Evolutionary conservation across 257 asterid species (phyloP).

Genomic region (Apocynum venetum): DNA sequence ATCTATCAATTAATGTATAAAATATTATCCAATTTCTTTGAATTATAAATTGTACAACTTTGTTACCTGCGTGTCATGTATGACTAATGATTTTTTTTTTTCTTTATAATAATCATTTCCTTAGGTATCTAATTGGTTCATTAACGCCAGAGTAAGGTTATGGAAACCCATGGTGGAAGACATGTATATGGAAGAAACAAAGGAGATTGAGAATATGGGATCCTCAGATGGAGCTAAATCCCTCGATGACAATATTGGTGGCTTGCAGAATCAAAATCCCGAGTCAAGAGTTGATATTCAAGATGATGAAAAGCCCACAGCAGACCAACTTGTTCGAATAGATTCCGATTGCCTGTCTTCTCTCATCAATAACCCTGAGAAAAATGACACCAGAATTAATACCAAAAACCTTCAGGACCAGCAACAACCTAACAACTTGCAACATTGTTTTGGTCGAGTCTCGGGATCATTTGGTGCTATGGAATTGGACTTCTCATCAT

Average conservation of each 20-base stretch:
- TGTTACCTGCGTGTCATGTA: conserved; percentile 18
- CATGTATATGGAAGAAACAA: conserved; percentile 81
- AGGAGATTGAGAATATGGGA: conserved; percentile 41
- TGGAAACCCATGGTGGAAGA: conserved; percentile 99
- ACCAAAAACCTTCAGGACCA: conserved; percentile 26
- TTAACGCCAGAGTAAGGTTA: conserved; percentile 87
- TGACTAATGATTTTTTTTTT: neutral
- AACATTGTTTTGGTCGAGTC: conserved; percentile 24
- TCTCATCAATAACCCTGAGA: conserved; percentile 44
- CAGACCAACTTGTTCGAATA: conserved; percentile 47
- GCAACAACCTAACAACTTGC: conserved; percentile 12
- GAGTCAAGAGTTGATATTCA: conserved; percentile 5
- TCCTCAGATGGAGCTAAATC: conserved; percentile 19
- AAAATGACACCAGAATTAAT: conserved; percentile 21
- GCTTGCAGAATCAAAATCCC: conserved; percentile 17
- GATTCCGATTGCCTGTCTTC: conserved; percentile 84
- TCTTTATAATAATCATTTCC: neutral
- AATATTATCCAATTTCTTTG: neutral
- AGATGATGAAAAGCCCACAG: conserved; percentile 62
- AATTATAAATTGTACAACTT: conserved; percentile 2
- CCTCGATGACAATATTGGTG: conserved; percentile 14
- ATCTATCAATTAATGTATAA: conserved; percentile 16
- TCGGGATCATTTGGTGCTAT: conserved; percentile 38
- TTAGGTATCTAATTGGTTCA: conserved; percentile 96
- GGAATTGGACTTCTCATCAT: conserved; percentile 60